Evolutionary conservation across 1,139 yeast species (phyloP).

Genomic region (Geotrichum histeridarum): DNA sequence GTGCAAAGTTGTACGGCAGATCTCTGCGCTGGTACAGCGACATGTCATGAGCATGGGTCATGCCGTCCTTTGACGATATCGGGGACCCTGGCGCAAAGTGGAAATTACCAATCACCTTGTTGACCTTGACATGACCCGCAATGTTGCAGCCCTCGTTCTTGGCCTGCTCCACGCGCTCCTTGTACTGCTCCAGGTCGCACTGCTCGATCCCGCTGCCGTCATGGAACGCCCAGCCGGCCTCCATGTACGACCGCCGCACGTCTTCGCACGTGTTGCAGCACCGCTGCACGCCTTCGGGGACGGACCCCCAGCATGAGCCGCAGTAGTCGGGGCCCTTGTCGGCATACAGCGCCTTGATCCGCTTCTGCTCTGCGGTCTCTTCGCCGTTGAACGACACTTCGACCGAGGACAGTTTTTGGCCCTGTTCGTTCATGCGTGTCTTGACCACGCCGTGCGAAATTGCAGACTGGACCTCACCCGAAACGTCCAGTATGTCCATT

Average conservation of each 20-base stretch:
- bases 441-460: slow-evolving; percentile 68
- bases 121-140: slow-evolving; percentile 70
- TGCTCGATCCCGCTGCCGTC: slow-evolving; percentile 85
- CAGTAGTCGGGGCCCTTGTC: slow-evolving; percentile 50
- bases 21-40: slow-evolving; percentile 58
- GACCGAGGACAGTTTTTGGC: slow-evolving; percentile 40
- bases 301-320: slow-evolving; percentile 89
- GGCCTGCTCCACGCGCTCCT: slow-evolving; percentile 51
- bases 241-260: slow-evolving; percentile 73
- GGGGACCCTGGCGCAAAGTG: slow-evolving; percentile 95
- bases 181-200: slow-evolving; percentile 87
- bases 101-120: slow-evolving; percentile 82
- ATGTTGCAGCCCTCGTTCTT: slow-evolving; percentile 83
- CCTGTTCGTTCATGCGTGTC: slow-evolving; percentile 52
- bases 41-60: slow-evolving; percentile 72
- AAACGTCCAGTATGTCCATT: slow-evolving; percentile 71
- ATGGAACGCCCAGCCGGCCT: slow-evolving; percentile 76
- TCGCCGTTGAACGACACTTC: slow-evolving; percentile 26
- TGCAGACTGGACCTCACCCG: slow-evolving; percentile 79
- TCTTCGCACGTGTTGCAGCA: slow-evolving; percentile 88
- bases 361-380: slow-evolving; percentile 27
- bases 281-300: slow-evolving; percentile 46
- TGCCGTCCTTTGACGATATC: slow-evolving; percentile 43
- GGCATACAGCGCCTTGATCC: slow-evolving; percentile 24
- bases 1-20: slow-evolving; percentile 59